Conservation (phyloP, 306 rosid species). For the Prunus kanzakura region DNA sequence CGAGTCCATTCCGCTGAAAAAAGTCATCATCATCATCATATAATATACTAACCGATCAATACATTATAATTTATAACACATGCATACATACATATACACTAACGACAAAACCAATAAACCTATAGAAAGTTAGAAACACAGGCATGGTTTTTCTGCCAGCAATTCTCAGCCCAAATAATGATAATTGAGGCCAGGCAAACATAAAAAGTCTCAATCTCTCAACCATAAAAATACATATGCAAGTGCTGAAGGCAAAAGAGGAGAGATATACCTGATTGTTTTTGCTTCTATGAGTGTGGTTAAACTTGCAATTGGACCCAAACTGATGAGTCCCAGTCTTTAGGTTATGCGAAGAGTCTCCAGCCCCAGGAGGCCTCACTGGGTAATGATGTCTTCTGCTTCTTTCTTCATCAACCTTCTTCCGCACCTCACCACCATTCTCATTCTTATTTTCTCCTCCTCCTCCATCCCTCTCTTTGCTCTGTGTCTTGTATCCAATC, state of each 20-base stretch:
- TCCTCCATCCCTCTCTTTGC: no score
- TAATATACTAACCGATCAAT: background rate
- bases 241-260: background rate
- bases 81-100: background rate
- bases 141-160: no score
- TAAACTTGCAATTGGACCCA: conserved; percentile 79
- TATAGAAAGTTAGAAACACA: no score
- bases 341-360: no score
- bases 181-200: background rate
- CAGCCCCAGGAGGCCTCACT: no score
- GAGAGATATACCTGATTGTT: conserved; percentile 41
- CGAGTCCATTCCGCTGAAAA: background rate
- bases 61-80: background rate
- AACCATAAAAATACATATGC: background rate
- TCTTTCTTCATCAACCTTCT: no score
- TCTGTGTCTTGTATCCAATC: no score
- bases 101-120: no score
- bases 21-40: background rate
- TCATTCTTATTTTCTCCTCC: no score
- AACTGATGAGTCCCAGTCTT: conserved; percentile 18
- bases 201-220: background rate
- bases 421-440: no score
- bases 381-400: no score
- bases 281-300: conserved; percentile 65
- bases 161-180: background rate